Evolutionary conservation across 192 early-diverging fungal genomes (phyloP).

Genomic region (Coemansia sp.): DNA sequence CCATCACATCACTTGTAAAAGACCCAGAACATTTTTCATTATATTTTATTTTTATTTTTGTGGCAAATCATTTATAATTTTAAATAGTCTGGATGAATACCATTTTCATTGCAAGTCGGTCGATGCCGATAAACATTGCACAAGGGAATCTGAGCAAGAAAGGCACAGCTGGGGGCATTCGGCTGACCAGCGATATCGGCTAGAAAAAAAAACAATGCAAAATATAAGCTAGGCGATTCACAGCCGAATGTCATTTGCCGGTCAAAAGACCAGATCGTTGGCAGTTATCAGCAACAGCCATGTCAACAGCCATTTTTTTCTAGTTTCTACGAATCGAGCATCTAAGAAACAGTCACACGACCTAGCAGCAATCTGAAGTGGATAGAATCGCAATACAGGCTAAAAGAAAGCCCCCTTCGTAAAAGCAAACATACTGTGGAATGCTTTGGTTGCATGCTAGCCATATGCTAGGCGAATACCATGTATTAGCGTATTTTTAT

Average conservation of each 20-base stretch:
- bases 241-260: neutral
- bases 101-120: neutral
- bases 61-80: no score
- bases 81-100: neutral
- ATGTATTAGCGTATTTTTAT: neutral
- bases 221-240: neutral
- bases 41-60: neutral
- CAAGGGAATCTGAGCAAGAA: neutral
- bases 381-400: neutral
- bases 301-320: neutral
- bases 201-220: neutral
- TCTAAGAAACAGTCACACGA: neutral
- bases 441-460: no score
- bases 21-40: neutral
- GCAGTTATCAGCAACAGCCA: neutral
- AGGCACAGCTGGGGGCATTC: neutral
- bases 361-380: neutral
- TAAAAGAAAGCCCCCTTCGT: no score
- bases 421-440: neutral
- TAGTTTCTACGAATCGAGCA: no score
- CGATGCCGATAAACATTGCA: neutral
- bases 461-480: no score
- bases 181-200: neutral
- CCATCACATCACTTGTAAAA: neutral
- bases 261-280: neutral